Conservation (phyloP, 2,329 filamentous ascomycete genomes). For the Emericellopsis atlantica region DNA sequence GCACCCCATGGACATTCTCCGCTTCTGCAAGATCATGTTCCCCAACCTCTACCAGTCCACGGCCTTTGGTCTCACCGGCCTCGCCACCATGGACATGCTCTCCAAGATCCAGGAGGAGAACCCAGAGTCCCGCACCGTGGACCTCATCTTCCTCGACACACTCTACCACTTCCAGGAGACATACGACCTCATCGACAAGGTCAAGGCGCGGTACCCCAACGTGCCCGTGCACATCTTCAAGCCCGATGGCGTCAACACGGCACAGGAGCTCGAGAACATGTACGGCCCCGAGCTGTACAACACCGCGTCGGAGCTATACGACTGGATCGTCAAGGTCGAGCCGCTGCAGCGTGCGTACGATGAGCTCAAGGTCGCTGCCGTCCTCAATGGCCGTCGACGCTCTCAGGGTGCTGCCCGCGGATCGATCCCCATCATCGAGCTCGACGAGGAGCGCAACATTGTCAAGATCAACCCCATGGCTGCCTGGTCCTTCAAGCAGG, state of each 20-base stretch:
- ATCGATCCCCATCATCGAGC: constrained; percentile 79
- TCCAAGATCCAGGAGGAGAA: constrained; percentile 57
- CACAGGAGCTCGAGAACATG: constrained; percentile 65
- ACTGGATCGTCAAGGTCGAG: constrained; percentile 96
- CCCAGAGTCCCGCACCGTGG: constrained; percentile 44
- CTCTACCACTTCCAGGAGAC: constrained; percentile 75
- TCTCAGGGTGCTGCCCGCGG: constrained; percentile 91
- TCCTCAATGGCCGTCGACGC: constrained; percentile 81
- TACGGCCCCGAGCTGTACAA: constrained; percentile 83
- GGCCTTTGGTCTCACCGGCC: constrained; percentile 69
- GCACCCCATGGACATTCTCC: constrained; percentile 80
- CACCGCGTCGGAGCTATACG: constrained; percentile 76
- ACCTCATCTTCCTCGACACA: constrained; percentile 73
- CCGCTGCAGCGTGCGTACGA: constrained; percentile 84
- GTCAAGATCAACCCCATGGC: constrained; percentile 97
- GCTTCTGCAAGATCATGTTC: constrained; percentile 83
- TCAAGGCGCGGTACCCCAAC: constrained; percentile 64
- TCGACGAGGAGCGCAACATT: constrained; percentile 76
- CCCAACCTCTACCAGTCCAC: constrained; percentile 83
- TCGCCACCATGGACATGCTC: constrained; percentile 77
- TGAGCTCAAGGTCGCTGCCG: constrained; percentile 76
- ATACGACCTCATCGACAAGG: constrained; percentile 57
- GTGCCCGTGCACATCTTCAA: constrained; percentile 81
- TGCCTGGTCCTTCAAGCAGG: constrained; percentile 85
- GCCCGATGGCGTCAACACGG: constrained; percentile 62